Evolutionary conservation across 2,329 filamentous ascomycete genomes (phyloP), one percentile per base, ranked within the genome.

Genomic region (Sclerotinia trifoliorum): DNA sequence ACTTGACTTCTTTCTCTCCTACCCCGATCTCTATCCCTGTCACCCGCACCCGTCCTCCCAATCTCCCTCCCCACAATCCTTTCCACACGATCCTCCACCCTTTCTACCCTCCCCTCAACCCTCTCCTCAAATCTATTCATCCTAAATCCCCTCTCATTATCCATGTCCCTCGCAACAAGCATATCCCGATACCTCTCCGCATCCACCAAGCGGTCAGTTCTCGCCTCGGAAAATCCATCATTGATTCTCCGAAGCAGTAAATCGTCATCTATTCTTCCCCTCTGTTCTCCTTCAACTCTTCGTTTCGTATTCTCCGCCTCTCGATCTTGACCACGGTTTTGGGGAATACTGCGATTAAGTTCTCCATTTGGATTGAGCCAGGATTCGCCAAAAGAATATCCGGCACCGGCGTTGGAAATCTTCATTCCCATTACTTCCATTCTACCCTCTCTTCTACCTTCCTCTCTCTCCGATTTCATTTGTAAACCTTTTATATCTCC

Each of bases 61-160:
- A 49, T 7, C 58, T 51, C 44, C 58, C 58, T 35, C 13, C 51
- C 58, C 13, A 62, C 21, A 17, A 62, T 51, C 29, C 46, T 49
- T 6, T 62, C 58, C 5, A 62, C 46, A 13, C 46, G 29, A 24
- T 51, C 46, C 21, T 62, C 58, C 35, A 62, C 21, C 2, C 19
- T 35, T 7, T 19, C 58, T 1, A 62, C 44, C 2, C 58, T 15
- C 15, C 13, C 58, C 29, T 62, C 58, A 17, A 51, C 46, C 2
- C 58, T 49, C 49, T 62, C 46, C 46, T 62, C 58, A 39, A 62
- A 51, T 8, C 46, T 51, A 62, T 51, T 10, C 46, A 62, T 39
- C 21, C 46, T 39, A 51, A 24, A 35, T 7, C 24, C 46, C 26
- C 35, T 66, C 29, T 44, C 52, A 19, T 19, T 44, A 8, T n/a